Base-by-base conservation (phyloP, 2,329 filamentous ascomycete species). In the Myriosclerotinia curreyana region DNA sequence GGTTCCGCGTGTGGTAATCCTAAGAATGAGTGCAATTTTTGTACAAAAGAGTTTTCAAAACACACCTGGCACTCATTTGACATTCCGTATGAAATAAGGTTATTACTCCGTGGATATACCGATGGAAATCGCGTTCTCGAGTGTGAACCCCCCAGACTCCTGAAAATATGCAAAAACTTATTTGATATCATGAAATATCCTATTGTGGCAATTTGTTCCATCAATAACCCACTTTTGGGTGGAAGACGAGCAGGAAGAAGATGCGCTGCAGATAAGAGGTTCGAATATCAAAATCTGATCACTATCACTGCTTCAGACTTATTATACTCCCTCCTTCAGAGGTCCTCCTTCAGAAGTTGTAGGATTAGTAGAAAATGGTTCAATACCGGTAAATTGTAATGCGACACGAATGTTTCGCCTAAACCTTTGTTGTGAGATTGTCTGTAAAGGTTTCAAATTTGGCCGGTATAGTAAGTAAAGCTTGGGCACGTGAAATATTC, bases 211-310 rank as follows among this genome's bases (percentile, higher is more conserved):
- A 42, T 34, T 22, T 34, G 25, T 34, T 42, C 59, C 59, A 31
- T 40, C 28, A 36, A 53, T 12, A 31, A 31, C 59, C 59, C 59
- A 53, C 48, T 53, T 54, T 54, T 61, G 49, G 46, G 25, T 36
- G 12, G 25, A 51, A 60, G 58, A 52, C 7, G 34, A n/a, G 46
- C 14, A 38, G 12, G 25, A 51, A 22, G 38, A 14, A 48, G 49
- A 34, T 14, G 38, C 34, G 25, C 28, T 17, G 28, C 20, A 53
- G 49, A 61, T 61, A 54, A 53, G 49, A 61, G 38, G 25, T 34
- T 36, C 12, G 14, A 53, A 53, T 25, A 36, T 44, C 48, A 53
- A 53, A 15, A 22, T 8, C 36, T 61, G 36, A 46, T 61, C 59
- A 25, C 28, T 36, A 54, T 54, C 38, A 61, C 34, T 22, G 20